Conservation (phyloP, 1,284 basidiomycete genomes). For the Coniferiporia sulphurascens region DNA sequence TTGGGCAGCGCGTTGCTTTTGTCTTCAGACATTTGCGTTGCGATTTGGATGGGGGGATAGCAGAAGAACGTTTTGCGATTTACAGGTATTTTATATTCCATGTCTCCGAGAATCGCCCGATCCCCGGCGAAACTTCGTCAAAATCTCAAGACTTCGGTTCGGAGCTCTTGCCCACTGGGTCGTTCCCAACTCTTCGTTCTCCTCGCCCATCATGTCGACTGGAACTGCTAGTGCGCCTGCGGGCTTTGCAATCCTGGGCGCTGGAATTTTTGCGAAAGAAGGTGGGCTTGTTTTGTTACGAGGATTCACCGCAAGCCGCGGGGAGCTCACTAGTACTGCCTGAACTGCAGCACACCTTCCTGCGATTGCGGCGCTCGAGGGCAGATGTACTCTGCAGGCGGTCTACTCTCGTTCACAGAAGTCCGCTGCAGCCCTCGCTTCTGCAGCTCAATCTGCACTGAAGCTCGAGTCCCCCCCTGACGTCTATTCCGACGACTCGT, state of each 20-base stretch:
- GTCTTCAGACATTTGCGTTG: neutral
- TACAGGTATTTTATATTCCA: constrained; percentile 9
- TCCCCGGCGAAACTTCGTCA: neutral
- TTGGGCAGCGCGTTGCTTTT: constrained; percentile 20
- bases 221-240: constrained; percentile 11
- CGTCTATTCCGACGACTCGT: constrained; percentile 52
- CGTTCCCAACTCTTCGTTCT: constrained; percentile 3
- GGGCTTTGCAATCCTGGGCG: constrained; percentile 65
- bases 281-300: constrained; percentile 36
- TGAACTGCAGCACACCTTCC: constrained; percentile 57
- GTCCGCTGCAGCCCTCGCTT: constrained; percentile 50
- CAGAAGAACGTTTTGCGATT: neutral
- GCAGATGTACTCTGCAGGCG: constrained; percentile 51
- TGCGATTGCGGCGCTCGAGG: constrained; percentile 50
- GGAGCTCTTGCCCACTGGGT: neutral
- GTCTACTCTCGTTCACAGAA: constrained; percentile 76
- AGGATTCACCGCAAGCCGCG: constrained; percentile 29
- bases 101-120: neutral
- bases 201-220: constrained; percentile 8
- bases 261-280: constrained; percentile 69
- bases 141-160: neutral
- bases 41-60: neutral
- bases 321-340: neutral
- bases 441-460: constrained; percentile 38
- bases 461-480: constrained; percentile 38